Percentiles rank a stretch among this genome's conserved stretches.
Evolutionary conservation across 1,284 basidiomycete genomes (phyloP).

Genomic region (Chalciporus sp.): DNA sequence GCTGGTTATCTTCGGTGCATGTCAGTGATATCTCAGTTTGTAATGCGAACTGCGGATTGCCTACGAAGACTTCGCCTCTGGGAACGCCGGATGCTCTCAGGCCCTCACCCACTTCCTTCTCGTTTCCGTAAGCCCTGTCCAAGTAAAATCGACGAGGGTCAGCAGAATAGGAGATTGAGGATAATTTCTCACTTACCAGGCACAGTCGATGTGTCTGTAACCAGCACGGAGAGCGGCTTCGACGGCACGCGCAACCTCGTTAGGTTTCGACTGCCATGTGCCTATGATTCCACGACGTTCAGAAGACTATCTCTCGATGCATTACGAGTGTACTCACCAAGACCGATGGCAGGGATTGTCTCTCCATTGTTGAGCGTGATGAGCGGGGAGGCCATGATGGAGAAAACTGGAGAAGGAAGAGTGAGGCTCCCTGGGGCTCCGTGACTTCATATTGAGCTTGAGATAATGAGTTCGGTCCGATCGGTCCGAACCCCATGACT

Average conservation of each 20-base stretch:
- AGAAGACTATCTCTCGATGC: background rate
- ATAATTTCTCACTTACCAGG: slow-evolving; percentile 49
- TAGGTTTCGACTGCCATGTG: slow-evolving; percentile 79
- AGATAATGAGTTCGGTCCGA: slow-evolving; percentile 17
- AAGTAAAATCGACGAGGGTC: slow-evolving; percentile 7
- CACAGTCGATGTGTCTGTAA: slow-evolving; percentile 82
- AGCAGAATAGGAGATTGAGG: slow-evolving; percentile 29
- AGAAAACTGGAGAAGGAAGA: background rate
- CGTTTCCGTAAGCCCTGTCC: slow-evolving; percentile 69
- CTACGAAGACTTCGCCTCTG: slow-evolving; percentile 79
- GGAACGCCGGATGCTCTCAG: slow-evolving; percentile 78
- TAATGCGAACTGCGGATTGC: background rate
- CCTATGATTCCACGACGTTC: slow-evolving; percentile 43
- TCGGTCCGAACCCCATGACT: slow-evolving; percentile 10
- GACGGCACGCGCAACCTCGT: slow-evolving; percentile 72
- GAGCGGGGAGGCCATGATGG: slow-evolving; percentile 45
- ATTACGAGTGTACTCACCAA: slow-evolving; percentile 50
- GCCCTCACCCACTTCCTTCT: slow-evolving; percentile 85
- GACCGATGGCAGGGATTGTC: slow-evolving; percentile 70
- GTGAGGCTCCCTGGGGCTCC: background rate
- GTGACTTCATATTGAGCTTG: background rate
- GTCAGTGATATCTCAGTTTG: background rate
- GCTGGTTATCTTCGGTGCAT: slow-evolving; percentile 57
- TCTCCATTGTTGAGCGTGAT: slow-evolving; percentile 71
- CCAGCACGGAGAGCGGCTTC: slow-evolving; percentile 75